Evolutionary conservation across 306 rosid genomes (phyloP).

Genomic region (Lathyrus oleraceus): DNA sequence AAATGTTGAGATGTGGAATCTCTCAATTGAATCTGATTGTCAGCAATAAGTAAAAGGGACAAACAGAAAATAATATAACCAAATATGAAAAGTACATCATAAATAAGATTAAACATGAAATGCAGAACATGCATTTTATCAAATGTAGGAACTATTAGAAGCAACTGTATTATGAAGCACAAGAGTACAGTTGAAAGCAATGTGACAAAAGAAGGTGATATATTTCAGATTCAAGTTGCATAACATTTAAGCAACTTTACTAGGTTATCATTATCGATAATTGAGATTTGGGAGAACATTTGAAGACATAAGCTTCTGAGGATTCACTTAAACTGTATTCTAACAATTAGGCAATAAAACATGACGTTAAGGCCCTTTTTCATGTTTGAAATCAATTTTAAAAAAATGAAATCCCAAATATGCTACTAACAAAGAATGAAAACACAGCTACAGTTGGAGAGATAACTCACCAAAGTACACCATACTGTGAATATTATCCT

Average conservation of each 20-base stretch:
- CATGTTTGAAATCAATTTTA: neutral
- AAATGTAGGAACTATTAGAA: constrained; percentile 12
- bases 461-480: constrained; percentile 84
- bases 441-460: constrained; percentile 3
- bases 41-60: constrained; percentile 25
- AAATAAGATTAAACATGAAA: constrained; percentile 16
- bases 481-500: constrained; percentile 83
- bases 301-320: neutral
- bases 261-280: constrained; percentile 9
- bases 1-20: constrained; percentile 94
- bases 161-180: constrained; percentile 10
- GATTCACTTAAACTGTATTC: constrained; percentile 3
- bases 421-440: constrained; percentile 6
- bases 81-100: constrained; percentile 10
- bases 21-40: constrained; percentile 85
- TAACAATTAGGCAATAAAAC: neutral
- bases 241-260: neutral
- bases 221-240: constrained; percentile 9
- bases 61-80: constrained; percentile 13
- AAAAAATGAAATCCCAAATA: constrained; percentile 7
- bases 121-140: neutral
- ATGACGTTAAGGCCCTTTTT: neutral
- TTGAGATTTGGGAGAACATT: constrained; percentile 1
- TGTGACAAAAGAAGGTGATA: neutral
- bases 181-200: neutral